Conservation (phyloP, 371 early-diverging fungal genomes). For the Encephalitozoon cuniculi region DNA sequence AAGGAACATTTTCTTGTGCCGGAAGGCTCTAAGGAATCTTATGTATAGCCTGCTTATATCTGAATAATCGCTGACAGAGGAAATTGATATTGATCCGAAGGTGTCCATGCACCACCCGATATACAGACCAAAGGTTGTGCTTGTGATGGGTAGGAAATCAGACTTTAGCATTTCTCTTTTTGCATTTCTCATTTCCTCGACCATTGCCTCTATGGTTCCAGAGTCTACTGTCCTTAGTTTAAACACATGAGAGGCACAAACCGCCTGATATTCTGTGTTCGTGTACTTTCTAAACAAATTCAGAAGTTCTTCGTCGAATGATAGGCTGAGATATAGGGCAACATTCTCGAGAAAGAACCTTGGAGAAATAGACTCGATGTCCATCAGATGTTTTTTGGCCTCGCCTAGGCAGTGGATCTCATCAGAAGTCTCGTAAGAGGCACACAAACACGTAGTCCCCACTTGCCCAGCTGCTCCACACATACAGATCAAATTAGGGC, state of each 20-base stretch:
- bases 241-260: neutral
- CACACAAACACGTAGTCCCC: neutral
- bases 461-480: neutral
- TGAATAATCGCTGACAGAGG: slow-evolving; percentile 8
- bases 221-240: neutral
- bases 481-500: neutral
- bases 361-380: neutral
- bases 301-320: slow-evolving; percentile 12
- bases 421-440: neutral
- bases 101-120: slow-evolving; percentile 12
- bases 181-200: neutral
- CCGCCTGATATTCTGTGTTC: neutral
- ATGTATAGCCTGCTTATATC: slow-evolving; percentile 13
- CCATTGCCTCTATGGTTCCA: neutral
- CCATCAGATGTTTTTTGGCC: slow-evolving; percentile 17
- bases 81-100: neutral
- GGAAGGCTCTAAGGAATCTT: neutral
- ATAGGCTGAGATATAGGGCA: slow-evolving; percentile 9
- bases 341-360: slow-evolving; percentile 45
- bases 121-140: neutral
- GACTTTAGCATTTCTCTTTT: neutral
- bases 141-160: neutral
- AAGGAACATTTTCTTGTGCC: neutral
- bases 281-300: slow-evolving; percentile 6
- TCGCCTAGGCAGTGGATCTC: neutral